Conservation (phyloP, 495 filamentous ascomycete genomes). For the Aspergillus homomorphus region DNA sequence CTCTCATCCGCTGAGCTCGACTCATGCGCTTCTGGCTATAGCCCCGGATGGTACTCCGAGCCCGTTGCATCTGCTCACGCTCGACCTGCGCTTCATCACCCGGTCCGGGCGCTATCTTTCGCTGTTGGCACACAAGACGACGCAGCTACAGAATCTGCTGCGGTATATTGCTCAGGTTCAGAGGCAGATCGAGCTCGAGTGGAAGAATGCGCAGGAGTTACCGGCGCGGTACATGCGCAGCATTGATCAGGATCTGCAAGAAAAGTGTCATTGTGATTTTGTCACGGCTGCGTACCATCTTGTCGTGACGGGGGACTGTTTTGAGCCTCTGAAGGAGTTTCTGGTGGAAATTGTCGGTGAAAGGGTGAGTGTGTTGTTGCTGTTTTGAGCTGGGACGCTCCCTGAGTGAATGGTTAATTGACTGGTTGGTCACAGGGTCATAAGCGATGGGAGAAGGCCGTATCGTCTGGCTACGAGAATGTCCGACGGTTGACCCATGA, state of each 20-base stretch:
- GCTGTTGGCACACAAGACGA: conserved; percentile 78
- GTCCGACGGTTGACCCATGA: conserved; percentile 78
- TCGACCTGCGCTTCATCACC: conserved; percentile 79
- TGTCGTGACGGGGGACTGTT: conserved; percentile 79
- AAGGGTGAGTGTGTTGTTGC: conserved; percentile 51
- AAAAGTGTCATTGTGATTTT: conserved; percentile 60
- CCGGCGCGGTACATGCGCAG: conserved; percentile 72
- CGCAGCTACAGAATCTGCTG: conserved; percentile 79
- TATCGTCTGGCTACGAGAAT: conserved; percentile 69
- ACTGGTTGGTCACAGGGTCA: conserved; percentile 60
- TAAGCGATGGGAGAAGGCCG: conserved; percentile 92
- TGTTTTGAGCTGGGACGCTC: background rate
- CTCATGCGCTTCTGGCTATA: conserved; percentile 71
- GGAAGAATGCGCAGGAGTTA: conserved; percentile 78
- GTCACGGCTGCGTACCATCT: conserved; percentile 80
- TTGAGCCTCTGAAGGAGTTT: conserved; percentile 77
- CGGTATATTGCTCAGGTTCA: conserved; percentile 78
- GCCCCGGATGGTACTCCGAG: conserved; percentile 41
- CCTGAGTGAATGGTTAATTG: conserved; percentile 17
- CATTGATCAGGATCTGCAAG: conserved; percentile 61
- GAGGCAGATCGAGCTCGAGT: conserved; percentile 69
- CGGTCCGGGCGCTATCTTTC: conserved; percentile 77
- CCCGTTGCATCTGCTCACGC: conserved; percentile 62
- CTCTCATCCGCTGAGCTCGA: conserved; percentile 70
- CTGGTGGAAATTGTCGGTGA: conserved; percentile 83